A percentile compares a stretch with the other conserved stretches of the same genome.
Conservation (phyloP, 345 rosid genomes). For the Reutealis trisperma region DNA sequence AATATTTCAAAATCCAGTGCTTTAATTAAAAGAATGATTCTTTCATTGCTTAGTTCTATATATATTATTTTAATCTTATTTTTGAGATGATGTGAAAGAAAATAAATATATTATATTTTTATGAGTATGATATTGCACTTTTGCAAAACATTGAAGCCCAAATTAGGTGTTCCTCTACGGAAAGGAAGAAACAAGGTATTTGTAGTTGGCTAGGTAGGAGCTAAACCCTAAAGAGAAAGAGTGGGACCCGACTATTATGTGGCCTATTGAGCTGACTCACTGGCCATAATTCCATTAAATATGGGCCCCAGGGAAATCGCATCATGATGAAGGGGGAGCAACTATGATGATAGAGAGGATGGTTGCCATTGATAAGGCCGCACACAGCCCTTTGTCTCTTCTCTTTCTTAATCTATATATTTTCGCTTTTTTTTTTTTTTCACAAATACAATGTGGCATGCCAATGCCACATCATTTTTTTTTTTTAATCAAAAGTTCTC, state of each 20-base stretch:
- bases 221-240: slow-evolving; percentile 8
- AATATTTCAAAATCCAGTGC: too few species aligned
- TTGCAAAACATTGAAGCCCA: too few species aligned
- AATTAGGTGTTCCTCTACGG: too few species aligned
- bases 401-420: slow-evolving; percentile 8
- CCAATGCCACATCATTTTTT: too few species aligned
- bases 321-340: slow-evolving; percentile 24
- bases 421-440: neutral
- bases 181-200: too few species aligned
- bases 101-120: too few species aligned
- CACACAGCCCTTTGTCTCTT: slow-evolving; percentile 24
- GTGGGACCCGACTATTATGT: slow-evolving; percentile 26
- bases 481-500: too few species aligned
- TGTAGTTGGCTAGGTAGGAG: neutral
- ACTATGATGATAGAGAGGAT: slow-evolving; percentile 18
- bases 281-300: slow-evolving; percentile 29
- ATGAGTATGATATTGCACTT: too few species aligned
- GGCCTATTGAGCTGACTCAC: slow-evolving; percentile 29
- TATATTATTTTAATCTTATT: too few species aligned
- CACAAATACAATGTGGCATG: slow-evolving; percentile 9
- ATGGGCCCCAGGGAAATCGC: slow-evolving; percentile 26
- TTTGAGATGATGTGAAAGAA: too few species aligned
- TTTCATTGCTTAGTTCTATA: too few species aligned
- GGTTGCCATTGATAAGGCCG: slow-evolving; percentile 18
- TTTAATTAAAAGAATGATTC: too few species aligned